Conservation (phyloP, 768 basidiomycete species). For the Termitomyces sp. region DNA sequence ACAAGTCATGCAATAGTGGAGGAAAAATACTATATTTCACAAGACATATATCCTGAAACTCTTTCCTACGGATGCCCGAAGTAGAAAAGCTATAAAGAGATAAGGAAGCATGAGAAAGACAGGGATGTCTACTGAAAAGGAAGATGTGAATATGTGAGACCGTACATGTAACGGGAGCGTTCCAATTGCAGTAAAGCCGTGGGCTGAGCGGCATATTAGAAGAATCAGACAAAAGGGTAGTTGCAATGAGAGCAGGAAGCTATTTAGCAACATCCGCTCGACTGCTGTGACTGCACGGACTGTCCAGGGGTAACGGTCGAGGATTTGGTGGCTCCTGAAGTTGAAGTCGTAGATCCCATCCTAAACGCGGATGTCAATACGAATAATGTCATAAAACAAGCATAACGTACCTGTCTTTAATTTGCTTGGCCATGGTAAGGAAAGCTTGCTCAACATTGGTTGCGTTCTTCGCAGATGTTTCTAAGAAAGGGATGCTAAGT, state of each 20-base stretch:
- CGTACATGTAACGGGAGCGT: conserved; percentile 26
- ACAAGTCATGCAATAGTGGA: conserved; percentile 2
- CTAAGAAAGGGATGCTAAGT: conserved; percentile 89
- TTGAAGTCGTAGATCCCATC: conserved; percentile 80
- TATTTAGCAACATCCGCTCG: conserved; percentile 75
- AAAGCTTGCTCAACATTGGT: conserved; percentile 99
- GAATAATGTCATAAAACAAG: neutral
- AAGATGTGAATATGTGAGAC: conserved; percentile 31
- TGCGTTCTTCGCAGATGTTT: conserved; percentile 99
- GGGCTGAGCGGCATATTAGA: conserved; percentile 13
- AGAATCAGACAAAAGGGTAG: neutral
- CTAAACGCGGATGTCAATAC: conserved; percentile 30
- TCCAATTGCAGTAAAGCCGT: conserved; percentile 14
- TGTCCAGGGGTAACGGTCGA: conserved; percentile 83
- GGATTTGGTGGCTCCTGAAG: conserved; percentile 73
- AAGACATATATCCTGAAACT: conserved; percentile 14
- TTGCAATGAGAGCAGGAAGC: neutral
- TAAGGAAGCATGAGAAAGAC: conserved; percentile 12
- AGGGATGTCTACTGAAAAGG: conserved; percentile 27
- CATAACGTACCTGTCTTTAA: conserved; percentile 73
- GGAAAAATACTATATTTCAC: conserved; percentile 18
- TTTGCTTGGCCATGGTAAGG: conserved; percentile 97
- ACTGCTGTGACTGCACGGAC: conserved; percentile 70
- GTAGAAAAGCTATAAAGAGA: conserved; percentile 9
- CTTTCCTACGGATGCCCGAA: conserved; percentile 14